phyloP scores from a whole-genome alignment of 257 asterid genomes.

The Solanum tarijense region DNA sequence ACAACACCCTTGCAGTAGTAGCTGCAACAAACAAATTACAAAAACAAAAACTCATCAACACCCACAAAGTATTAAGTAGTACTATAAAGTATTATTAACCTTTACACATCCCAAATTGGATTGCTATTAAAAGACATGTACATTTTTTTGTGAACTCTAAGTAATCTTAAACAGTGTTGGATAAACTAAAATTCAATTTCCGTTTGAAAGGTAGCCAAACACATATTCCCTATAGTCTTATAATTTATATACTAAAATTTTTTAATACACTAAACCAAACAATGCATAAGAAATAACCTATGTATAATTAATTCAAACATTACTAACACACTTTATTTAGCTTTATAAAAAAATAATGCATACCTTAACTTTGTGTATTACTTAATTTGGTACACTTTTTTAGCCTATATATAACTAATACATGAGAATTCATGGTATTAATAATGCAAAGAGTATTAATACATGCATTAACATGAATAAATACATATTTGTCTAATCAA shows the following conservation, averaged over 20 bases:
- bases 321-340: too few species aligned
- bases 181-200: background rate
- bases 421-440: too few species aligned
- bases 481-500: background rate
- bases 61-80: background rate
- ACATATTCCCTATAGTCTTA: background rate
- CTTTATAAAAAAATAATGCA: too few species aligned
- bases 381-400: too few species aligned
- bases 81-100: background rate
- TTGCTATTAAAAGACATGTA: background rate
- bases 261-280: background rate
- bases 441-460: too few species aligned
- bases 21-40: slow-evolving; percentile 33
- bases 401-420: too few species aligned
- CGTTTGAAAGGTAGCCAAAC: background rate
- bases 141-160: background rate
- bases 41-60: background rate
- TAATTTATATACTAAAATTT: background rate
- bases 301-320: too few species aligned
- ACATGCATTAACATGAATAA: background rate
- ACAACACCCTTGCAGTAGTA: slow-evolving; percentile 44
- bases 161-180: background rate
- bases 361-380: too few species aligned
- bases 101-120: background rate
- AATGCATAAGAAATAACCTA: too few species aligned